Base-by-base conservation (phyloP, 2,329 filamentous ascomycete species). In the Claviceps africana region DNA sequence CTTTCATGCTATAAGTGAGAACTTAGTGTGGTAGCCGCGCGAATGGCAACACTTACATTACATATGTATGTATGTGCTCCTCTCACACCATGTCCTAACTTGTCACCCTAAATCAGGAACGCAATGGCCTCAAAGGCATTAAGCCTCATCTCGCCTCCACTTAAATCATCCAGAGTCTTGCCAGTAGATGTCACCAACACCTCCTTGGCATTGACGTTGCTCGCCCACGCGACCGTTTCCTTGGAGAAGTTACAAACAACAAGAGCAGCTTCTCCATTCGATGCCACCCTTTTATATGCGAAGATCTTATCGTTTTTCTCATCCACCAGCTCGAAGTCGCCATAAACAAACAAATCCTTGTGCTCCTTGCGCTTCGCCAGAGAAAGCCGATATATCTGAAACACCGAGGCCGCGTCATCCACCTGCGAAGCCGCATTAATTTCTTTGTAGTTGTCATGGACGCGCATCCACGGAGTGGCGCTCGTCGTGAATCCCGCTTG, bases 391-490 rank as follows among this genome's bases (percentile, higher is more conserved):
- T 83, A 89, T 64, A 79, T 84, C 54, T 72, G 67, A 61, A 82
- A 78, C 21, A 82, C 73, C 8, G 76, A 81, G 7, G 69, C 60
- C 1, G 61, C 61, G 54, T 78, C 69, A 2, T 59, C 60, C 3
- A 71, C 61, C 62, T 85, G 79, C 0, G 68, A 59, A 2, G 72
- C 74, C 30, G 79, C 83, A 60, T 89, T 89, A 66, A 83, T 70
- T n/a, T 69, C 64, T 2, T 62, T 62, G 62, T 81, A 82, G 61
- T 81, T 76, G 52, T 82, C 77, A 61, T 86, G 82, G 40, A 81
- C 76, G 15, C 76, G 74, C 77, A 88, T 88, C 85, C 85, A 89
- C 2, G 84, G 82, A 51, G 71, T 72, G 4, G 62, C 64, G 9
- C 66, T 67, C 1, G 69, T 69, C 0, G 82, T 81, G 67, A 88